Evolutionary conservation across 1,139 yeast genomes (phyloP), one percentile per base, ranked within the genome.

Genomic region (Sugiyamaella grinbergsii): DNA sequence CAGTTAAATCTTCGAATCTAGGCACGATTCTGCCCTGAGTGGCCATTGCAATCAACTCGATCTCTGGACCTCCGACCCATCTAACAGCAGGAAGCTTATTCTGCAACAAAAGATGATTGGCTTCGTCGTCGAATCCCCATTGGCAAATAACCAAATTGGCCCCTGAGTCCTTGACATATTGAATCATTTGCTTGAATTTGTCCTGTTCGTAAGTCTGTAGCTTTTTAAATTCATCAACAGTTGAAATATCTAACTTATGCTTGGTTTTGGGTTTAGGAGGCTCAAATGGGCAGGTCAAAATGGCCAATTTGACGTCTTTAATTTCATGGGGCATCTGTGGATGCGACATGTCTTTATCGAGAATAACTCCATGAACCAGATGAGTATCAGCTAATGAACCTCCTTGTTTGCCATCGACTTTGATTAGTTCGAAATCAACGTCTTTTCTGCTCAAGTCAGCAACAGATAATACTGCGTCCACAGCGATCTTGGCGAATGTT

Each of bases 121-220:
- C 98, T 74, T 94, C 98, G 70, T 94, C 99, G 68, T 94, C 98
- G 66, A 94, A 94, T 11, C 99, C 99, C 98, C 98, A 93, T 74
- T 93, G 99, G 73, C 98, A 93, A 36, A 95, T 94, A 52, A 93
- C 98, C 48, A 91, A 81, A 68, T 91, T 93, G 31, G 99, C 98
- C 31, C 98, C 98, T 0, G 96, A 78, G 19, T 78, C 80, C 71
- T 94, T 91, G 51, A 93, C 95, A 56, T 78, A 74, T 56, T 84
- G 79, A 56, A 93, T 90, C 98, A 94, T 93, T 68, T 88, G 90
- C 67, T 78, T 81, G 67, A 93, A 94, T 69, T 89, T 91, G 58
- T 83, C 83, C 60, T 85, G 94, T 75, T 93, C 99, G 68, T 93
- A 93, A 49, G 81, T 81, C 73, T 94, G 98, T 65, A 93, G 78